Evolutionary conservation across 257 asterid genomes (phyloP), one percentile per base, ranked within the genome.

Genomic region (Forsythia viridissima): DNA sequence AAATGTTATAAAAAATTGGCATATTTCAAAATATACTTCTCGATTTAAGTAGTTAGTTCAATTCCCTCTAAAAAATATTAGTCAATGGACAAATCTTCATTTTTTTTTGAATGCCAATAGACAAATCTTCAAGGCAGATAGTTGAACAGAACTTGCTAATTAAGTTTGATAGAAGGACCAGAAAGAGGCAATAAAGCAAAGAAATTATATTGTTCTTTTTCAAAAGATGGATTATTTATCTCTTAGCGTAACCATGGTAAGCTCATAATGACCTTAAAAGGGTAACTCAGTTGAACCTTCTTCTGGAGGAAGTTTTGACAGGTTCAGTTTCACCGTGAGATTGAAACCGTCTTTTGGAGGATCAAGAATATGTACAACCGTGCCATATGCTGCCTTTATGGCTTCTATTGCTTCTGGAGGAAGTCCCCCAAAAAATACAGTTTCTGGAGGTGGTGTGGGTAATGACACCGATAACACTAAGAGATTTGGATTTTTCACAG

Each of bases 301-400:
- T 89, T 92, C 92, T 79, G 94, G 92, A 78, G 98, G 98, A 85
- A 95, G 97, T 88, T 93, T 93, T 83, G 97, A 90, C 85, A 92
- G 89, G 88, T 92, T 95, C 80, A 95, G 85, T 84, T 95, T 95
- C 88, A 95, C 78, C 8, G 99, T 95, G 81, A 95, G 98, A 84
- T 92, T 90, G 84, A 90, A 95, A 82, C 98, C 98, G 86, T 95
- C 99, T 86, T 91, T 92, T 43, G 99, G 98, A 59, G 98, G 99
- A 90, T 95, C 99, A 79, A 95, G 99, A 87, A 95, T 92, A 80
- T 93, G 99, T 79, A 92, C 86, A 80, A 92, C 87, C 51, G 69
- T 84, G 46, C 98, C 98, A 82, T 95, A 95, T 70, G 97, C 91
- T 66, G 91, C 88, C 84, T 95, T 95, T 79, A 93, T 85, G 77